phyloP scores from a whole-genome alignment of 176 grass and related monocot species.

The Microstegium vimineum region DNA sequence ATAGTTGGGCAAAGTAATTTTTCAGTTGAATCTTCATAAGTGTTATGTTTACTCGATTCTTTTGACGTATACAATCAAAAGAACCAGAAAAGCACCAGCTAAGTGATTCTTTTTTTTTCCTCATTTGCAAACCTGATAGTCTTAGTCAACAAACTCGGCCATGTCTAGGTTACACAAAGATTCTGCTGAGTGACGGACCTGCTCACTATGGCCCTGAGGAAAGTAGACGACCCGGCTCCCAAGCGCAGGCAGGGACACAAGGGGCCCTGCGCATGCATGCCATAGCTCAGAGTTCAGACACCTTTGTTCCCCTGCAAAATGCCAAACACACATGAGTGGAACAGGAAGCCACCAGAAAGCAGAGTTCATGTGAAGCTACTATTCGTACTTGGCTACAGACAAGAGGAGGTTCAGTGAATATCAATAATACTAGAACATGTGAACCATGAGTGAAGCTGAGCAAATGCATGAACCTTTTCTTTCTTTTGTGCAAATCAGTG shows the following conservation, averaged over 20 bases:
- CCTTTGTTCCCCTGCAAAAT: slow-evolving; percentile 87
- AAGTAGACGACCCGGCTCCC: slow-evolving; percentile 93
- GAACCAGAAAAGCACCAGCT: background rate
- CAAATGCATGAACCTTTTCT: background rate
- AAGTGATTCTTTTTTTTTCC: background rate
- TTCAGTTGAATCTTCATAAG: background rate
- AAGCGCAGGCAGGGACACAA: slow-evolving; percentile 82
- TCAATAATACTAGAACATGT: slow-evolving; percentile 34
- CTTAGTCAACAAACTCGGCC: slow-evolving; percentile 21
- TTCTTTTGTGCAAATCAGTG: background rate
- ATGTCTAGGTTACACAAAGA: slow-evolving; percentile 13
- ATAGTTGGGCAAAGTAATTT: background rate
- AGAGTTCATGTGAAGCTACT: slow-evolving; percentile 48
- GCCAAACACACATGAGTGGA: slow-evolving; percentile 48
- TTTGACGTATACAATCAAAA: background rate
- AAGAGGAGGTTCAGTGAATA: slow-evolving; percentile 24
- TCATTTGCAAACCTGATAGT: slow-evolving; percentile 1
- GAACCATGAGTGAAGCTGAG: slow-evolving; percentile 2
- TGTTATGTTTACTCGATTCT: background rate
- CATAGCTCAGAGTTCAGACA: slow-evolving; percentile 96
- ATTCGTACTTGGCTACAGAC: slow-evolving; percentile 37
- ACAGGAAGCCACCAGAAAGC: slow-evolving; percentile 35
- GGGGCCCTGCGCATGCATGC: slow-evolving; percentile 98
- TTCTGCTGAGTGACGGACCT: slow-evolving; percentile 43
- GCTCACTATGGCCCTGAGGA: slow-evolving; percentile 96